phyloP scores from a whole-genome alignment of 495 filamentous ascomycete genomes.

The Aspergillus coremiiformis region DNA sequence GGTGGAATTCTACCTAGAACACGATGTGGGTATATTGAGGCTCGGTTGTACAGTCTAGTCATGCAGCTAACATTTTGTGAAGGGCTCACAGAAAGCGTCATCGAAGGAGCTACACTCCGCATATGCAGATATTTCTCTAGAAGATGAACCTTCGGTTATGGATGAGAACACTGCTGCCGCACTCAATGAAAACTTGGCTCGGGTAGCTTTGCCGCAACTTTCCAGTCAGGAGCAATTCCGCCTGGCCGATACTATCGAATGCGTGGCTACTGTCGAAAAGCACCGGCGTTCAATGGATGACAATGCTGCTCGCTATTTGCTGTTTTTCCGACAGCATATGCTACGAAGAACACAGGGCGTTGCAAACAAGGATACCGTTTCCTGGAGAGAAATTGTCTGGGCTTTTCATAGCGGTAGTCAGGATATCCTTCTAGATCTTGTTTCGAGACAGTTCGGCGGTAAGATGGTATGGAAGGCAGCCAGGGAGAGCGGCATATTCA shows the following conservation, averaged over 20 bases:
- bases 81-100: conserved; percentile 33
- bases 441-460: conserved; percentile 71
- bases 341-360: conserved; percentile 57
- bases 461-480: conserved; percentile 79
- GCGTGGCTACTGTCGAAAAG: conserved; percentile 77
- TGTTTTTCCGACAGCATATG: conserved; percentile 82
- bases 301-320: conserved; percentile 81
- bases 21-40: conserved; percentile 30
- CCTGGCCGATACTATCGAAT: conserved; percentile 80
- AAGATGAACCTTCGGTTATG: conserved; percentile 56
- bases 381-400: conserved; percentile 93
- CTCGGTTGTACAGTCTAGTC: neutral
- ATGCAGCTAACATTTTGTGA: conserved; percentile 21
- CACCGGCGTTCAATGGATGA: conserved; percentile 88
- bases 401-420: conserved; percentile 88
- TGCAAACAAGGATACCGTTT: conserved; percentile 58
- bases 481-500: conserved; percentile 80
- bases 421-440: conserved; percentile 84
- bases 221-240: conserved; percentile 86
- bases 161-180: conserved; percentile 63
- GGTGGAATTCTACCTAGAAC: conserved; percentile 60
- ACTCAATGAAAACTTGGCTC: conserved; percentile 72
- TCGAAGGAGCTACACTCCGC: conserved; percentile 48
- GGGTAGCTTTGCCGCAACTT: conserved; percentile 69
- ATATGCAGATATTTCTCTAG: conserved; percentile 46